Conservation (phyloP, 2,329 filamentous ascomycete species). For the Phialophora tarda region DNA sequence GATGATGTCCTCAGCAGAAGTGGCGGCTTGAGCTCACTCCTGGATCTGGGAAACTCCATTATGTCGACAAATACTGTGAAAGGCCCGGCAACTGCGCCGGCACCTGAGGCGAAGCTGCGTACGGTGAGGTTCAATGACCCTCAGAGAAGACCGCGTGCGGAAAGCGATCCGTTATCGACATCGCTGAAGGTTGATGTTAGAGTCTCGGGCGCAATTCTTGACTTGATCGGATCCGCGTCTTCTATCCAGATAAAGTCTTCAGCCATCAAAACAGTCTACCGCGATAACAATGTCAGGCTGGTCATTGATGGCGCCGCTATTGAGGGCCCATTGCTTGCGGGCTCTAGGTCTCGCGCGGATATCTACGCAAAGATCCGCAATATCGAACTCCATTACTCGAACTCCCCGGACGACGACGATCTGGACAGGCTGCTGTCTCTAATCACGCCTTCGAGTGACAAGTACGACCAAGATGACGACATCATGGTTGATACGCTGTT, state of each 20-base stretch:
- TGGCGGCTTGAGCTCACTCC: constrained; percentile 86
- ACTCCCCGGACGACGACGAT: constrained; percentile 76
- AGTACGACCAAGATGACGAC: constrained; percentile 87
- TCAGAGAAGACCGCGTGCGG: constrained; percentile 26
- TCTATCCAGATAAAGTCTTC: constrained; percentile 76
- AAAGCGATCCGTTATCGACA: constrained; percentile 35
- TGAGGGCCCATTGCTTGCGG: constrained; percentile 63
- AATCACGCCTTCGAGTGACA: constrained; percentile 88
- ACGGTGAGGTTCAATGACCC: constrained; percentile 64
- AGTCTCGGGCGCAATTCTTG: constrained; percentile 75
- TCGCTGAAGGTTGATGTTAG: constrained; percentile 72
- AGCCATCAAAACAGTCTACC: constrained; percentile 78
- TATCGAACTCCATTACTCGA: constrained; percentile 74
- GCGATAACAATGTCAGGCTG: constrained; percentile 73
- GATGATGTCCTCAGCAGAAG: constrained; percentile 89
- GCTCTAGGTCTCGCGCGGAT: constrained; percentile 59
- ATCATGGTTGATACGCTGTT: constrained; percentile 92
- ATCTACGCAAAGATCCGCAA: constrained; percentile 68
- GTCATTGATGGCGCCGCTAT: constrained; percentile 77
- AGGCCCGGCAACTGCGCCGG: constrained; percentile 37
- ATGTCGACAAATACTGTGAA: constrained; percentile 69
- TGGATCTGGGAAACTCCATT: constrained; percentile 86
- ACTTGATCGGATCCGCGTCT: constrained; percentile 78
- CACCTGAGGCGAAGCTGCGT: constrained; percentile 44
- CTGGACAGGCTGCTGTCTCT: constrained; percentile 81